phyloP scores from a whole-genome alignment of 768 basidiomycete genomes.

The Calocybe gangraenosa region DNA sequence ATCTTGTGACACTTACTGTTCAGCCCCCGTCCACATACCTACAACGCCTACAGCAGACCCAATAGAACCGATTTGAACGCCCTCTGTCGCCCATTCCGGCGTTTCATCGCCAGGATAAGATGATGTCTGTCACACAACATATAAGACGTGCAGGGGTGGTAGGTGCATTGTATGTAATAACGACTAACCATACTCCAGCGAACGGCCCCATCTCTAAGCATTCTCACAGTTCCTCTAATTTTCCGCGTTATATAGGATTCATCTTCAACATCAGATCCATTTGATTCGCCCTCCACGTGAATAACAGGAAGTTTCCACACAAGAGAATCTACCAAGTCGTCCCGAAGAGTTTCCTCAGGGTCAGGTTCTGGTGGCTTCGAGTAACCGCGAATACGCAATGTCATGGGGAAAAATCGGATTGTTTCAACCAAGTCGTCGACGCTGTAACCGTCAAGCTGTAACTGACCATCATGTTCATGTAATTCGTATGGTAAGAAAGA shows the following conservation, averaged over 20 bases:
- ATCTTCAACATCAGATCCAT: slow-evolving; percentile 33
- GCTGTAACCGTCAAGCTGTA: slow-evolving; percentile 17
- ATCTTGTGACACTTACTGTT: slow-evolving; percentile 43
- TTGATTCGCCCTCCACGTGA: slow-evolving; percentile 41
- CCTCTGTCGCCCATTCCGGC: slow-evolving; percentile 51
- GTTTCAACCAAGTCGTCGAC: slow-evolving; percentile 34
- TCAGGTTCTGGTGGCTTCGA: slow-evolving; percentile 23
- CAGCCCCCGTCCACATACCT: slow-evolving; percentile 51
- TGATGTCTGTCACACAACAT: slow-evolving; percentile 24
- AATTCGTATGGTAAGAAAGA: not conserved
- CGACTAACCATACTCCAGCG: slow-evolving; percentile 47
- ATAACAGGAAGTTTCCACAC: slow-evolving; percentile 45
- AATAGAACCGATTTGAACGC: slow-evolving; percentile 52
- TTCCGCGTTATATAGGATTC: slow-evolving; percentile 27
- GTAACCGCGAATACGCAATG: slow-evolving; percentile 37
- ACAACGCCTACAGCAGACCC: slow-evolving; percentile 51
- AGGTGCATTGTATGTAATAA: not conserved
- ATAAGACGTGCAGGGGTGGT: not conserved
- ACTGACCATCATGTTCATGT: slow-evolving; percentile 2
- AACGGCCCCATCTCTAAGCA: slow-evolving; percentile 45
- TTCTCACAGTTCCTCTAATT: slow-evolving; percentile 40
- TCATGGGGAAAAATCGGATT: slow-evolving; percentile 50
- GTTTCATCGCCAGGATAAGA: slow-evolving; percentile 23
- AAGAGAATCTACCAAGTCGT: slow-evolving; percentile 12
- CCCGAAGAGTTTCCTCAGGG: slow-evolving; percentile 19